phyloP scores from a whole-genome alignment of 116 monocot genomes.

The Cymodocea nodosa region DNA sequence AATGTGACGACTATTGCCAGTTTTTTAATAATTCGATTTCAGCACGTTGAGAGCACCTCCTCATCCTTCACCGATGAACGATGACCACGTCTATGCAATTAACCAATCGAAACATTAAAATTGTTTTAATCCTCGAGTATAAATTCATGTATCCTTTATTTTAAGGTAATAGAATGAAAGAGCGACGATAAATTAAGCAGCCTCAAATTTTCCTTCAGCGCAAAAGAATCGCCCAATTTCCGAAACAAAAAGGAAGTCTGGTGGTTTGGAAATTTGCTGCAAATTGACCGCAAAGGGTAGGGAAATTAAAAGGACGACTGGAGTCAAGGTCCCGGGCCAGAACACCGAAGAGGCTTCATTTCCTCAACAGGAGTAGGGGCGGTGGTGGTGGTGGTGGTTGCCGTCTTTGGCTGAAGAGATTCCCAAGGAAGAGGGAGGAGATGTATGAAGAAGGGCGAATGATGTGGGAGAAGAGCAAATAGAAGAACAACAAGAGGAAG shows the following conservation, averaged over 20 bases:
- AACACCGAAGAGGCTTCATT: background rate
- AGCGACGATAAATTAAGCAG: no score
- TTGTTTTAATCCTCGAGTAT: no score
- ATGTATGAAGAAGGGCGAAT: background rate
- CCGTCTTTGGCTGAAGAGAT: background rate
- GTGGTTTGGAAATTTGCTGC: background rate
- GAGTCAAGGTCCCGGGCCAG: conserved; percentile 5
- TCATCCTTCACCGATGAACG: no score
- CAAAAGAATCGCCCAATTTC: no score
- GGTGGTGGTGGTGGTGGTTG: background rate
- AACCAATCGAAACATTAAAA: no score
- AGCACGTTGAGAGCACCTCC: no score
- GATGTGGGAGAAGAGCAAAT: background rate
- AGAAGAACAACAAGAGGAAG: background rate
- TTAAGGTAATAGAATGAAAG: no score
- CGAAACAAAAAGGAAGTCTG: background rate
- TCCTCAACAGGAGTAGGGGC: background rate
- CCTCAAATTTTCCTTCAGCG: no score
- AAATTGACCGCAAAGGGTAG: background rate
- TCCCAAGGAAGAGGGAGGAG: background rate
- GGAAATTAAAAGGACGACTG: background rate
- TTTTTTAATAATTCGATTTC: no score
- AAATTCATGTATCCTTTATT: no score
- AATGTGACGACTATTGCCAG: no score
- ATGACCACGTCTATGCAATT: no score